These are phyloP conservation scores for Phyllosticta paracitricarpa DNA, from an alignment of 2,329 filamentous ascomycete species.

Conservation along the genomic window DNA sequence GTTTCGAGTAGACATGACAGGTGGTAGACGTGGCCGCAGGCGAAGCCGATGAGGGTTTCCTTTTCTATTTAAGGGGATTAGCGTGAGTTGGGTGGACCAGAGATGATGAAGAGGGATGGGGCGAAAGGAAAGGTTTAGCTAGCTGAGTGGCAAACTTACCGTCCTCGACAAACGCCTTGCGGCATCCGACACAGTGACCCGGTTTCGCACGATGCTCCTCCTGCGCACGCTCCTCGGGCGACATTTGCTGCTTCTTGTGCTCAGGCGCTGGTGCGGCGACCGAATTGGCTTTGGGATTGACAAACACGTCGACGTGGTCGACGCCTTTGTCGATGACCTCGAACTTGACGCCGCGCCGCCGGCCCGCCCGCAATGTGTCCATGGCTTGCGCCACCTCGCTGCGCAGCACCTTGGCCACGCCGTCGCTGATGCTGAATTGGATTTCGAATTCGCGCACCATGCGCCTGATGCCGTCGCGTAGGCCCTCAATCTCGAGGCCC, in stretches of 20 bases:
- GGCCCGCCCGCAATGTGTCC: slow-evolving; percentile 66
- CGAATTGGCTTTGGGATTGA: slow-evolving; percentile 21
- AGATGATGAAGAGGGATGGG: neutral
- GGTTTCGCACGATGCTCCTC: slow-evolving; percentile 13
- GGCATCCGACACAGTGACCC: slow-evolving; percentile 31
- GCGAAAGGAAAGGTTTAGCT: neutral
- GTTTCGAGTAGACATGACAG: slow-evolving; percentile 56
- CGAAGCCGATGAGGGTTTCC: slow-evolving; percentile 69
- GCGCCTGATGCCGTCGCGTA: slow-evolving; percentile 76
- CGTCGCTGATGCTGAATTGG: slow-evolving; percentile 82
- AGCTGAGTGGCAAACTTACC: slow-evolving; percentile 18
- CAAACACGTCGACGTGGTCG: slow-evolving; percentile 19
- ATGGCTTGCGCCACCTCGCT: slow-evolving; percentile 83
- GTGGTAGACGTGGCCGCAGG: slow-evolving; percentile 75
- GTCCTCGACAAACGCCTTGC: slow-evolving; percentile 27
- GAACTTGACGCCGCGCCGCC: slow-evolving; percentile 81
- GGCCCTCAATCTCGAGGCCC: slow-evolving; percentile 81
- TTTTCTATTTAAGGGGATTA: slow-evolving; percentile 35
- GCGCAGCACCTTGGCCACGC: slow-evolving; percentile 74
- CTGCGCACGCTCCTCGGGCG: neutral
- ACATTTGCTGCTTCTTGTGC: slow-evolving; percentile 15
- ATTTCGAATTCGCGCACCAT: slow-evolving; percentile 96
- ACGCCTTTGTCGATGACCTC: slow-evolving; percentile 50
- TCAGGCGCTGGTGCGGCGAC: slow-evolving; percentile 10
- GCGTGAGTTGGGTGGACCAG: neutral